Base-by-base conservation (phyloP, 1,139 yeast species). In the Taiozyma sp. region DNA sequence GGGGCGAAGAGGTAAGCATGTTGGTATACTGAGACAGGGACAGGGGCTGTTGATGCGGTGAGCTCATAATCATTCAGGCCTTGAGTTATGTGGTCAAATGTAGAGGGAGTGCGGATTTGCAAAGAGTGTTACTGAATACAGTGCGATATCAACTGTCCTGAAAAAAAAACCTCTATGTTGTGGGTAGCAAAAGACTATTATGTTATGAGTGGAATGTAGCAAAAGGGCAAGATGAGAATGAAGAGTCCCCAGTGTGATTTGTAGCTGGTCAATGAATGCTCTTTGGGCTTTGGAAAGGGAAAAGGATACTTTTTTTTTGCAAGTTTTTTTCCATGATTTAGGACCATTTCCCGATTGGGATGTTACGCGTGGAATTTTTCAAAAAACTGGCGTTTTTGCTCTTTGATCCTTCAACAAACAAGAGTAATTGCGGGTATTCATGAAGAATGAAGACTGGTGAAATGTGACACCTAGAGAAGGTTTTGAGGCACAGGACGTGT, bases 1-100 rank as follows among this genome's bases (percentile, higher is more conserved):
- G 38, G 4, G 60, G 60, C 1, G 60, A 57, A 8, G 57, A 55
- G 46, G 52, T 52, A 45, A 57, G 41, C 54, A 57, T 48, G 27
- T 50, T 52, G 12, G 57, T 52, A 49, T 48, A 54, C 30, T 56
- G 55, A 2, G 59, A 56, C 28, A 53, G 36, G 4, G 55, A 54
- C 30, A 54, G 40, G 4, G 51, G 43, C 27, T 47, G 56, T n/a
- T 50, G 53, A n/a, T 51, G 55, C 10, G 54, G 49, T 7, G 57
- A 51, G 45, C 53, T 51, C 53, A 51, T 51, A 23, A 40, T 40
- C 43, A 40, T 40, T n/a, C 23, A 24, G 29, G 29, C 29, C 16
- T n/a, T 38, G 41, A 19, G 24, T 9, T 19, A 23, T 38, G 24
- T 38, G 41, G 13, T 36, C 23, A 10, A 23, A 38, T 32, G 16